Evolutionary conservation across 192 early-diverging fungal species (phyloP).

Genomic region (Spizellomyces sp.): DNA sequence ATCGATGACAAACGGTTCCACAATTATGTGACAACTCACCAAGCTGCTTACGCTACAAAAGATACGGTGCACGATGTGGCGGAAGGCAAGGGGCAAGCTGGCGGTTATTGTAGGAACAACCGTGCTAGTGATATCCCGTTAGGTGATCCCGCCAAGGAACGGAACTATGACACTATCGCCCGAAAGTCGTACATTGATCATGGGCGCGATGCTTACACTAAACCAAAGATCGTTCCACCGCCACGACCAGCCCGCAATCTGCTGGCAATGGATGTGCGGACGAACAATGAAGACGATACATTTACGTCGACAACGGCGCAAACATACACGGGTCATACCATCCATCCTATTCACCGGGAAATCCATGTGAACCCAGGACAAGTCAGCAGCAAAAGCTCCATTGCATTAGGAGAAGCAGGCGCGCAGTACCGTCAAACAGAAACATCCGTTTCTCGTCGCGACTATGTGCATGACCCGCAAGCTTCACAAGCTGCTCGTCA

Average conservation of each 20-base stretch:
- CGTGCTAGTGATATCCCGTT: conserved; percentile 37
- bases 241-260: neutral
- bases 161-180: conserved; percentile 34
- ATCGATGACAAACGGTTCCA: conserved; percentile 43
- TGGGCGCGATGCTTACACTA: neutral
- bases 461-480: conserved; percentile 13
- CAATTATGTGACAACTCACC: conserved; percentile 38
- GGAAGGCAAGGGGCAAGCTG: neutral
- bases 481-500: conserved; percentile 6
- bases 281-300: neutral
- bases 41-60: conserved; percentile 30
- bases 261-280: neutral
- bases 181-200: conserved; percentile 33
- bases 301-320: neutral
- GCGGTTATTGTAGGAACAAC: conserved; percentile 21
- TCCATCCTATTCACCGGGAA: neutral
- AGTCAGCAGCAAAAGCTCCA: conserved; percentile 10
- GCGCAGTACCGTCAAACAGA: neutral
- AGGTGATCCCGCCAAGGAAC: conserved; percentile 34
- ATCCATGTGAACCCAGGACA: neutral
- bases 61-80: neutral
- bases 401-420: conserved; percentile 10
- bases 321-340: neutral
- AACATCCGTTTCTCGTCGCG: conserved; percentile 17
- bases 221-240: neutral